phyloP scores from a whole-genome alignment of 2,329 filamentous ascomycete genomes.

The Phialophora chinensis region DNA sequence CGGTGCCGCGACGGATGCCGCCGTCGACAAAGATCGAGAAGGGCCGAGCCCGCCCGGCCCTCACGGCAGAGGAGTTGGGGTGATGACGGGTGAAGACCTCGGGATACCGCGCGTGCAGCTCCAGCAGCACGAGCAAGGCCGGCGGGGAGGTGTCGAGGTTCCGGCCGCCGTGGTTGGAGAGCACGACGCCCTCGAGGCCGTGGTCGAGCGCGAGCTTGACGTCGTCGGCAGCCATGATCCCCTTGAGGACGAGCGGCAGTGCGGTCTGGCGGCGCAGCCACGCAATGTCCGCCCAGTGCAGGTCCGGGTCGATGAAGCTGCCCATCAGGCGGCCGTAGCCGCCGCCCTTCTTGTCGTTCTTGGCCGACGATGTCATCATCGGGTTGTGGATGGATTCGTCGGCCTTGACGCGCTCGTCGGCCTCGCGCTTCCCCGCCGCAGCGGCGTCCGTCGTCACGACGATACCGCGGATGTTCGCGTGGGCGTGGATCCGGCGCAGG shows the following conservation, averaged over 20 bases:
- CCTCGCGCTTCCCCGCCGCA: constrained; percentile 61
- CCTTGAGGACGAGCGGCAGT: constrained; percentile 63
- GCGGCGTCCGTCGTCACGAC: constrained; percentile 42
- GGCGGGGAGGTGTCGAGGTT: constrained; percentile 60
- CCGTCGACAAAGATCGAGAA: constrained; percentile 58
- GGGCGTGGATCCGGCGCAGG: constrained; percentile 47
- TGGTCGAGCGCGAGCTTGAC: constrained; percentile 58
- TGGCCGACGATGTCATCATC: constrained; percentile 41
- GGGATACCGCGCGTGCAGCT: constrained; percentile 58
- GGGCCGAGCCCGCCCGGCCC: constrained; percentile 27
- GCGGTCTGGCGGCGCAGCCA: constrained; percentile 58
- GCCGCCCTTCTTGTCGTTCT: constrained; percentile 61
- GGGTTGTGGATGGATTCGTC: constrained; percentile 50
- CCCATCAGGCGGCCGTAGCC: constrained; percentile 62
- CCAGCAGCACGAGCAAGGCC: constrained; percentile 58
- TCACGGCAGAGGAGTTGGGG: constrained; percentile 31
- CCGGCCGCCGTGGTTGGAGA: constrained; percentile 67
- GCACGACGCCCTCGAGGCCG: constrained; percentile 61
- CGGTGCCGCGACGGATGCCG: constrained; percentile 60
- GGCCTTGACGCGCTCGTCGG: constrained; percentile 61
- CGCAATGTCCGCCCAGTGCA: constrained; percentile 61
- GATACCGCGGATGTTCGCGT: constrained; percentile 37
- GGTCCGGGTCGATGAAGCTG: constrained; percentile 58
- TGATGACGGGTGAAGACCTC: constrained; percentile 55
- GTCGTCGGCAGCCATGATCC: constrained; percentile 63